phyloP scores from a whole-genome alignment of 768 basidiomycete species.

The Kwoniella dendrophila region DNA sequence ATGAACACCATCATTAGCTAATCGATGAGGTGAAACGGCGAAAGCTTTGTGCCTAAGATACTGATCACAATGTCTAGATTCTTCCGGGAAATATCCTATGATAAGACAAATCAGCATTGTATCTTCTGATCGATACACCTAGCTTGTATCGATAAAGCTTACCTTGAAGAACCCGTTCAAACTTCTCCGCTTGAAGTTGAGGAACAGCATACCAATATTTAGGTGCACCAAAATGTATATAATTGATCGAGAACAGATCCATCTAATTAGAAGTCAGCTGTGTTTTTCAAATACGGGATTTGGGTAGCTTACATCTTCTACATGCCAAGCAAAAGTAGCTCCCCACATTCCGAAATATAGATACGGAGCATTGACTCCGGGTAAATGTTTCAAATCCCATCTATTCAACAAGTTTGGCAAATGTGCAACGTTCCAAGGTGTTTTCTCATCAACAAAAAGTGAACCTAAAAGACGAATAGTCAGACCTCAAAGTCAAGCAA shows the following conservation, averaged over 20 bases:
- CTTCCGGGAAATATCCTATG: constrained; percentile 88
- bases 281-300: background rate
- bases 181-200: constrained; percentile 73
- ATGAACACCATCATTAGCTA: constrained; percentile 74
- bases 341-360: constrained; percentile 99
- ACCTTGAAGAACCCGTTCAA: constrained; percentile 93
- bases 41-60: constrained; percentile 97
- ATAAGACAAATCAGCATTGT: constrained; percentile 10
- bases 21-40: constrained; percentile 79
- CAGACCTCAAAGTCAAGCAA: constrained; percentile 38
- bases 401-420: constrained; percentile 84
- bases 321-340: constrained; percentile 98
- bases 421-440: constrained; percentile 89
- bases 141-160: constrained; percentile 28
- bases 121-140: background rate
- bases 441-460: constrained; percentile 70
- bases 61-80: constrained; percentile 80
- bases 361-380: constrained; percentile 96
- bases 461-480: constrained; percentile 47
- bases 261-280: constrained; percentile 59
- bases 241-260: constrained; percentile 98
- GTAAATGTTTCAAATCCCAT: constrained; percentile 69
- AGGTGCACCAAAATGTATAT: constrained; percentile 96
- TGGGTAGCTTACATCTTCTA: constrained; percentile 69
- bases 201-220: constrained; percentile 95